Base-by-base conservation (phyloP, 2,329 filamentous ascomycete genomes). In the Aspergillus unguis region DNA sequence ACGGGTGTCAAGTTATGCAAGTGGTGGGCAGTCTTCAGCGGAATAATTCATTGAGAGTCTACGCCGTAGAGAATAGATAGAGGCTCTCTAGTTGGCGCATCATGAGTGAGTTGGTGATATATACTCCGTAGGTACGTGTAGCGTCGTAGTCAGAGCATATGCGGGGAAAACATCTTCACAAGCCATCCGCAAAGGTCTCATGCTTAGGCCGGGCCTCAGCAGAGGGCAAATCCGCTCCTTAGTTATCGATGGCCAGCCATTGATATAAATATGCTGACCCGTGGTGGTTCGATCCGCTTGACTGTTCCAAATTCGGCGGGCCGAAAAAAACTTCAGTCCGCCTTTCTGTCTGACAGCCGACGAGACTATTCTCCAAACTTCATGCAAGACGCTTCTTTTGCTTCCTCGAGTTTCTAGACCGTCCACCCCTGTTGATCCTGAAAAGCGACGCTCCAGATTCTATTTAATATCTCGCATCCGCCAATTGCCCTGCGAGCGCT, bases 251-350 rank as follows among this genome's bases (percentile, higher is more conserved):
- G 25, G 27, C 28, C 38, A 40, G 25, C 33, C 25, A 10, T 37
- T 36, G 9, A 23, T 11, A 4, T 10, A 6, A 31, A 6, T 11
- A 29, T 42, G 17, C n/a, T 29, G 37, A 48, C 17, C 23, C 28
- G 27, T 29, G 46, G 37, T 25, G 46, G 45, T 10, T 40, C 36
- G 23, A 25, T 32, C n/a, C 31, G 31, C 23, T 10, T 17, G 17
- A 23, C 7, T 9, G 11, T 44, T 43, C 47, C 47, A 49, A 35
- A 44, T 44, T 40, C 31, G 40, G 48, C 28, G 48, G 40, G 40
- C 48, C 38, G 31, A 35, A 48, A 31, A 44, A 38, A 36, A 32
- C 38, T 44, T 35, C 28, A 6, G 10, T 52, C 44, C 29, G 33
- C 37, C 51, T 45, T 50, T 38, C 44, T 40, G 17, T 29, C 31